These are phyloP conservation scores for Trichoderma breve DNA, from an alignment of 2,329 filamentous ascomycete species.

Conservation along the genomic window DNA sequence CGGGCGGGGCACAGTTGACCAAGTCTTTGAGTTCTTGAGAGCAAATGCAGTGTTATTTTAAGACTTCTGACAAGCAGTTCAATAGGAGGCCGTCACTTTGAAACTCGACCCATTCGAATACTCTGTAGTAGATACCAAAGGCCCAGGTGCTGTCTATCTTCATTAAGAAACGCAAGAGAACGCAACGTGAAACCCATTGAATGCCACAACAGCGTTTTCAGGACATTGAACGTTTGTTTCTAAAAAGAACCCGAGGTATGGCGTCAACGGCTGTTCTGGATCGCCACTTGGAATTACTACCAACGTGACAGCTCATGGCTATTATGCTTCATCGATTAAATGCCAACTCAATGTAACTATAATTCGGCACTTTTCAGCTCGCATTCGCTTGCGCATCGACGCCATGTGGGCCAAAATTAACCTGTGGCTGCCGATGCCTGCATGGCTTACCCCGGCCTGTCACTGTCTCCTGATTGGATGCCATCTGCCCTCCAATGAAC, in stretches of 20 bases:
- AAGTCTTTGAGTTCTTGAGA: background rate
- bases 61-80: background rate
- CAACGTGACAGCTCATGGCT: background rate
- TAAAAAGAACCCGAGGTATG: background rate
- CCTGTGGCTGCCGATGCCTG: background rate
- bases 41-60: background rate
- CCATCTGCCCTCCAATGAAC: background rate
- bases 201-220: background rate
- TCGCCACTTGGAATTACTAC: background rate
- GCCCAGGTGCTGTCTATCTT: background rate
- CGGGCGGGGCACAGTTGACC: background rate
- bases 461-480: background rate
- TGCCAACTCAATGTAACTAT: background rate
- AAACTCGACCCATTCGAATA: background rate
- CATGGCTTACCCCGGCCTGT: background rate
- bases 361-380: background rate
- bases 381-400: constrained; percentile 16
- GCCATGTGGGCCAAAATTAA: constrained; percentile 1
- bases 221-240: background rate
- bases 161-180: background rate
- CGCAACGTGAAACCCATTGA: background rate
- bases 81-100: background rate
- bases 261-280: background rate
- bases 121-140: background rate
- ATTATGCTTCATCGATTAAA: background rate